Base-by-base conservation (phyloP, 2,329 filamentous ascomycete species). In the Pseudofabraea citricarpa region DNA sequence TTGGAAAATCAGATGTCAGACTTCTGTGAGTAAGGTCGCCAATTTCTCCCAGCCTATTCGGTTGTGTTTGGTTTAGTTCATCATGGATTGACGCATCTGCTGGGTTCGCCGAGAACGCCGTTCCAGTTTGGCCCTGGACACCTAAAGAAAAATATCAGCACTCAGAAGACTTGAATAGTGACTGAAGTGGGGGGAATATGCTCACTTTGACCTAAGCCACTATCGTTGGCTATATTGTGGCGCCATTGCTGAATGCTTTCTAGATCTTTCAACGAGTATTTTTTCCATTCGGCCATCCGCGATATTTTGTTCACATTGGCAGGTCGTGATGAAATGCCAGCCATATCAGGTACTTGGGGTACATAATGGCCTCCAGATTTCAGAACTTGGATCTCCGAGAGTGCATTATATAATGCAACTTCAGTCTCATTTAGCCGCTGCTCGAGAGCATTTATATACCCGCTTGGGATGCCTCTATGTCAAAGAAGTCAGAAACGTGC, bases 391-490 rank as follows among this genome's bases (percentile, higher is more conserved):
- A 31, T 31, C 9, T 37, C 29, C 13, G 47, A 20, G 9, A 58
- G 41, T 10, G 54, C 46, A 21, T 51, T 47, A 41, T 53, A 58
- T 7, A 62, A 44, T n/a, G 58, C 53, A 21, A 47, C 36, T 38
- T 62, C 59, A 2, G 59, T 61, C 29, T 56, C 54, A 16, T 48
- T 48, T 5, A 70, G 58, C 1, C 67, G 61, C 3, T 60, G 57
- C 41, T 70, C 67, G 3, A 70, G 39, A 15, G 58, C 59, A 3
- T 59, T 65, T 5, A 69, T 61, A 32, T 68, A 70, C 0, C 67
- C 67, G 9, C 62, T 55, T 0, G 61, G 68, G 26, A 63, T 59
- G 22, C 59, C 64, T 38, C 63, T 66, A 5, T 27, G 9, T 22
- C 10, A 12, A 9, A 6, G 12, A 12, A 24, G 35, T 18, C 19